Evolutionary conservation across 75 land plant species (phyloP), one percentile per base, ranked within the genome.

Genomic region (Sequoiadendron giganteum): DNA sequence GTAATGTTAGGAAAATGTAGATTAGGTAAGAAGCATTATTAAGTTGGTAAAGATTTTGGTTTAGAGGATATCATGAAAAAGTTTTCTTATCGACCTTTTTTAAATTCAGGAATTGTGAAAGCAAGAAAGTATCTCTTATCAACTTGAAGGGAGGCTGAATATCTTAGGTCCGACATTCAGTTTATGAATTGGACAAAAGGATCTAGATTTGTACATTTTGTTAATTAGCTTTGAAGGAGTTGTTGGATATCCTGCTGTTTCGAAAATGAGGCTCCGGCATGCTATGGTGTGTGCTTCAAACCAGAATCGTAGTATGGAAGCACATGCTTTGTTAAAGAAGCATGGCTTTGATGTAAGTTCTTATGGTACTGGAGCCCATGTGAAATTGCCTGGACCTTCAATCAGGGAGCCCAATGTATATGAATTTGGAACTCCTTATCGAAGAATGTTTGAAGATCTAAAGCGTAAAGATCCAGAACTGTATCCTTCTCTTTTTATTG

Each of bases 201-300:
- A 65, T 65, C 70, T 65, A 65, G 70, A 28, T 65, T 65, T 65
- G n/a, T 65, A 21, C 70, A 34, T 75, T 32, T 75, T 75, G 34
- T 32, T 34, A 34, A 75, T 13, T 25, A 75, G 34, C 77, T 75
- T 13, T 75, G 39, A 39, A 11, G 36, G 34, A 75, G 13, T 75
- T 75, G 13, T 75, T 34, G 16, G 34, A 34, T 75, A 3, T 34
- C 14, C 3, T 14, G 36, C 77, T 75, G 77, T 34, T 75, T 75
- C 14, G 38, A 87, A 84, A 43, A 95, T 94, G 98, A 97, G 90
- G 91, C 94, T 93, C 54, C 90, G 99, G 43, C 91, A 95, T 89
- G 99, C 99, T 36, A 98, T 98, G 99, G 99, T 98, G 54, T 98
- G 99, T 86, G 96, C 99, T 58, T 97, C 99, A 87, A 98, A 98